These are phyloP conservation scores for Fusarium sp. DNA, from an alignment of 2,329 filamentous ascomycete genomes.

Conservation along the genomic window DNA sequence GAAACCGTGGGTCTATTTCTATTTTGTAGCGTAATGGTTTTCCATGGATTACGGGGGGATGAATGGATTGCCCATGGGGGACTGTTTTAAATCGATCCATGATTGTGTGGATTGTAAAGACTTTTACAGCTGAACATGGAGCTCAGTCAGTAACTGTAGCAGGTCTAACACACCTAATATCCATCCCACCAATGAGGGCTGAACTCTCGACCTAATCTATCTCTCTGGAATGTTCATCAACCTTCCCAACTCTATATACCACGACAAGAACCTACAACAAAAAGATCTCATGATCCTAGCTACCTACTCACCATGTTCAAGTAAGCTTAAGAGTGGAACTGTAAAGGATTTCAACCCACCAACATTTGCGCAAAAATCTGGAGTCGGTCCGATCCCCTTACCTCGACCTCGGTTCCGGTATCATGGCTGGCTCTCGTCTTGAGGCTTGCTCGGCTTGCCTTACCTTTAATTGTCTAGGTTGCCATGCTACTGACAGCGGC, in stretches of 20 bases:
- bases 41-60: slow-evolving; percentile 11
- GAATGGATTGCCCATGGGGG: slow-evolving; percentile 31
- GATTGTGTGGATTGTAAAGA: slow-evolving; percentile 3
- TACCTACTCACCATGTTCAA: slow-evolving; percentile 4
- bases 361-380: slow-evolving; percentile 24
- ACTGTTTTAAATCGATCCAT: neutral
- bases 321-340: slow-evolving; percentile 32
- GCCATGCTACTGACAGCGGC: neutral
- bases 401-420: slow-evolving; percentile 15
- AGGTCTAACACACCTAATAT: neutral
- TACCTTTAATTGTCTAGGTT: neutral
- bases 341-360: slow-evolving; percentile 32
- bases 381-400: slow-evolving; percentile 34
- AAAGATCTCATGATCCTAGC: slow-evolving; percentile 1
- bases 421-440: neutral
- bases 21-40: slow-evolving; percentile 31
- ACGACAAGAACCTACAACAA: neutral
- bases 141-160: neutral
- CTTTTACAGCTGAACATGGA: neutral
- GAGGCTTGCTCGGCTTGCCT: neutral
- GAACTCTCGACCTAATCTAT: neutral
- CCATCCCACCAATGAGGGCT: slow-evolving; percentile 10
- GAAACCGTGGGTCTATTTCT: slow-evolving; percentile 7
- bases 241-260: neutral
- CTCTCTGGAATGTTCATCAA: neutral